A percentile compares a stretch with the other conserved stretches of the same genome.
Conservation (phyloP, 805 yeast genomes). For the Candida vaughaniae region DNA sequence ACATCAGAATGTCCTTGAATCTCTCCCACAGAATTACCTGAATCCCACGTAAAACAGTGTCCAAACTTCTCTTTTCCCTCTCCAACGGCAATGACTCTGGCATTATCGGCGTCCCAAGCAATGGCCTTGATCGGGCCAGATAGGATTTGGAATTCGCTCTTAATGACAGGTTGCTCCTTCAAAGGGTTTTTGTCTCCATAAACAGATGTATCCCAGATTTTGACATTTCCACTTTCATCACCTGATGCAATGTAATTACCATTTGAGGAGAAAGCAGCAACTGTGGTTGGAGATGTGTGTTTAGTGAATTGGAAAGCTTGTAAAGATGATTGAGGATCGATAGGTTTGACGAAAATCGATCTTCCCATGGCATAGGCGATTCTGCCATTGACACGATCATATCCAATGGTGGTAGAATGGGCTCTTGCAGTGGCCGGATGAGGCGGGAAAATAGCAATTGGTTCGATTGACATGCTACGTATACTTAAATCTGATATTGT, state of each 20-base stretch:
- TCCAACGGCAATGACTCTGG: slow-evolving; percentile 90
- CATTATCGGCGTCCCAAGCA: slow-evolving; percentile 89
- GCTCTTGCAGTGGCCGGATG: slow-evolving; percentile 78
- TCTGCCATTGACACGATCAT: slow-evolving; percentile 65
- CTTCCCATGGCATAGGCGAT: slow-evolving; percentile 83
- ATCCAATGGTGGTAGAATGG: slow-evolving; percentile 68
- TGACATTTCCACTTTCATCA: slow-evolving; percentile 85
- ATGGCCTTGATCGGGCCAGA: slow-evolving; percentile 79
- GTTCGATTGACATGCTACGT: slow-evolving; percentile 31
- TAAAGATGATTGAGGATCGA: slow-evolving; percentile 46
- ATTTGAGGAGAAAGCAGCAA: slow-evolving; percentile 83
- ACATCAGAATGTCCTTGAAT: slow-evolving; percentile 87
- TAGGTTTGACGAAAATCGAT: slow-evolving; percentile 68
- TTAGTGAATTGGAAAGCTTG: slow-evolving; percentile 64
- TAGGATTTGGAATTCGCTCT: slow-evolving; percentile 78
- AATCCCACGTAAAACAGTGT: slow-evolving; percentile 88
- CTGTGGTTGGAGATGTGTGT: slow-evolving; percentile 73
- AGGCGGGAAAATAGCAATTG: slow-evolving; percentile 55
- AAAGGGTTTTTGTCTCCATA: slow-evolving; percentile 33
- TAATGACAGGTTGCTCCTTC: slow-evolving; percentile 40
- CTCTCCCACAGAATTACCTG: slow-evolving; percentile 97
- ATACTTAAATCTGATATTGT: too few species aligned
- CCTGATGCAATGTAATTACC: slow-evolving; percentile 92
- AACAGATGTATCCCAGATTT: slow-evolving; percentile 70
- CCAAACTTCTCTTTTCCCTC: slow-evolving; percentile 91